Evolutionary conservation across 1,284 basidiomycete species (phyloP), one percentile per base, ranked within the genome.

Genomic region (Cystobasidium pallidum): DNA sequence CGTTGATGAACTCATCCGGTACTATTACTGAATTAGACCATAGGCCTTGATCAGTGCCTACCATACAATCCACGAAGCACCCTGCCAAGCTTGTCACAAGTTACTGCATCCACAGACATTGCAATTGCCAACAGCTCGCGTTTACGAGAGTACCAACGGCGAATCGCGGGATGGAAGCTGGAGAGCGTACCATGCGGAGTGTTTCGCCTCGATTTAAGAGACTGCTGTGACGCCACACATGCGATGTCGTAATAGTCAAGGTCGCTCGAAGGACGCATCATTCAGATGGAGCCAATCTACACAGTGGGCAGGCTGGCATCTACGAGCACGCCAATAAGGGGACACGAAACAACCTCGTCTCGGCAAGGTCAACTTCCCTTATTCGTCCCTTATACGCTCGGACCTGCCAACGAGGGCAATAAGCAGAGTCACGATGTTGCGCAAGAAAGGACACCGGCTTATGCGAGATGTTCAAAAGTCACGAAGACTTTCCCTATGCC

Each of bases 61-160:
- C 36, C 8, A 39, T 32, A 39, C 57, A 2, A 30, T 61, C 13
- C 67, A 51, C 21, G 57, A 43, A 15, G n/a, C 10, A 17, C 41
- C 67, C 21, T 70, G 67, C 34, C 17, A 28, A 3, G 11, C 26
- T 32, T 70, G 67, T 54, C 36, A 41, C 24, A 39, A 58, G 8
- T 19, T 70, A 17, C 36, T 70, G 21, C 67, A 70, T 19, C 11
- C 21, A 8, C 13, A 15, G 17, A 70, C 67, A 24, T n/a, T 61
- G 32, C 57, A 59, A 6, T 47, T 55, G 55, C 57, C 67, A 4
- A 52, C 57, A 49, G 26, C 58, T 24, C 55, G 67, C 41, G 30
- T 34, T 2, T 62, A 49, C 28, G 57, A 62, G 30, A 32, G 41
- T n/a, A 21, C 24, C 34, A 21, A 45, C 6, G 21, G 43, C 17